phyloP scores from a whole-genome alignment of 2,329 filamentous ascomycete species.

The Xylariaceae sp. region DNA sequence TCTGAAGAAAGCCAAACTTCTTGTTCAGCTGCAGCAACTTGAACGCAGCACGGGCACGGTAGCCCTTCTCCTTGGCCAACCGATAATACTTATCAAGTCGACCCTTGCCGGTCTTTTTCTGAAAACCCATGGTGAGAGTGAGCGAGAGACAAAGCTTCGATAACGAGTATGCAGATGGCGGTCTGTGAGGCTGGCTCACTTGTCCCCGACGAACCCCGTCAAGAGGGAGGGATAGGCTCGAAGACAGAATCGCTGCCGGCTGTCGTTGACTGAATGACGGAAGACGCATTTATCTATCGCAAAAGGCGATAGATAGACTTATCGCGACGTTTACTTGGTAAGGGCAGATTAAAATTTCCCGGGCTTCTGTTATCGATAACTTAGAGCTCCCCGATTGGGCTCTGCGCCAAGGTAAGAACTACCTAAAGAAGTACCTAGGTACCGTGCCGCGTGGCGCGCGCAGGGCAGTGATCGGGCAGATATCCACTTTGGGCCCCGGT shows the following conservation, averaged over 20 bases:
- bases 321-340: background rate
- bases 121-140: constrained; percentile 70
- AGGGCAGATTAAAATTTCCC: constrained; percentile 18
- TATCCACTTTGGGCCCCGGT: no score
- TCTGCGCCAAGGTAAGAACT: no score
- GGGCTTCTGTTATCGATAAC: constrained; percentile 20
- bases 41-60: constrained; percentile 20
- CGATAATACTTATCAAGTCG: constrained; percentile 93
- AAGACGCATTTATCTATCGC: constrained; percentile 4
- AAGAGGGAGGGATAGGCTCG: background rate
- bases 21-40: constrained; percentile 79
- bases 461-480: no score
- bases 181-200: background rate
- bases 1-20: constrained; percentile 97
- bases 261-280: background rate
- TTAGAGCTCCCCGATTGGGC: no score
- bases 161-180: background rate
- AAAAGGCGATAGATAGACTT: background rate
- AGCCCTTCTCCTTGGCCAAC: constrained; percentile 93
- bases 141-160: constrained; percentile 2
- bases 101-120: constrained; percentile 98
- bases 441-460: no score
- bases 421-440: background rate
- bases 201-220: background rate
- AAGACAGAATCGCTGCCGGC: background rate